phyloP scores from a whole-genome alignment of 2,329 filamentous ascomycete species.

The Xylaria polymorpha region DNA sequence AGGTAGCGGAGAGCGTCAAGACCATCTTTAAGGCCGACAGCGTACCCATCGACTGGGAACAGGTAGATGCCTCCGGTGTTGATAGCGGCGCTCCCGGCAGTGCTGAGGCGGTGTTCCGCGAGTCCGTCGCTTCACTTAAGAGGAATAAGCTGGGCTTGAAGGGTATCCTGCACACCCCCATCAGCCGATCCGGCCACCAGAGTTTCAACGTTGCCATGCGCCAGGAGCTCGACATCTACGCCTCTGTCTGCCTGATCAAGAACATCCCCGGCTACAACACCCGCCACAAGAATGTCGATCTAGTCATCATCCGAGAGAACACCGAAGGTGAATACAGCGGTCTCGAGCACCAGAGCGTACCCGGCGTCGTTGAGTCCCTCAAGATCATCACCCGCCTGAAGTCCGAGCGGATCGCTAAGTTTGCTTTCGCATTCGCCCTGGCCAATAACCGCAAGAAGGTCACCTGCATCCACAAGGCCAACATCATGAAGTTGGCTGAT shows the following conservation, averaged over 20 bases:
- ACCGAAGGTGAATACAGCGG: constrained; percentile 99
- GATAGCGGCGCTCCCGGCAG: constrained; percentile 82
- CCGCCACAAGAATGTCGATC: constrained; percentile 95
- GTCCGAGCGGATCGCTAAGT: constrained; percentile 99
- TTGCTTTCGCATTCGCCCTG: constrained; percentile 96
- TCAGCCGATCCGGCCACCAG: constrained; percentile 96
- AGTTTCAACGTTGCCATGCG: constrained; percentile 99
- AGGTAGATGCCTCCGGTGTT: constrained; percentile 94
- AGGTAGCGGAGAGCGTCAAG: constrained; percentile 98
- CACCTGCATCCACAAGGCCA: constrained; percentile 99
- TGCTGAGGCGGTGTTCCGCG: constrained; percentile 93
- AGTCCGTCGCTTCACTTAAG: constrained; percentile 93
- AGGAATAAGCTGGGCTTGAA: constrained; percentile 99
- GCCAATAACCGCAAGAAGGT: constrained; percentile 99
- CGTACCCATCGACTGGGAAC: constrained; percentile 98
- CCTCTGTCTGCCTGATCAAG: constrained; percentile 97
- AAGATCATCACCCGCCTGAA: constrained; percentile 99
- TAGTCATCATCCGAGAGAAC: constrained; percentile 99
- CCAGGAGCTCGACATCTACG: constrained; percentile 99
- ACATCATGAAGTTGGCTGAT: constrained; percentile 99
- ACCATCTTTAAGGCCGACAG: constrained; percentile 99
- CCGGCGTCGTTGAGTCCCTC: constrained; percentile 96
- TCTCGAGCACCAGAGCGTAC: constrained; percentile 97
- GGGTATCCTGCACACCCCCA: constrained; percentile 97
- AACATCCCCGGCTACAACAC: constrained; percentile 99